Conservation (phyloP, 805 yeast species). For the Cyberlindnera nakhonratchasimensis region DNA sequence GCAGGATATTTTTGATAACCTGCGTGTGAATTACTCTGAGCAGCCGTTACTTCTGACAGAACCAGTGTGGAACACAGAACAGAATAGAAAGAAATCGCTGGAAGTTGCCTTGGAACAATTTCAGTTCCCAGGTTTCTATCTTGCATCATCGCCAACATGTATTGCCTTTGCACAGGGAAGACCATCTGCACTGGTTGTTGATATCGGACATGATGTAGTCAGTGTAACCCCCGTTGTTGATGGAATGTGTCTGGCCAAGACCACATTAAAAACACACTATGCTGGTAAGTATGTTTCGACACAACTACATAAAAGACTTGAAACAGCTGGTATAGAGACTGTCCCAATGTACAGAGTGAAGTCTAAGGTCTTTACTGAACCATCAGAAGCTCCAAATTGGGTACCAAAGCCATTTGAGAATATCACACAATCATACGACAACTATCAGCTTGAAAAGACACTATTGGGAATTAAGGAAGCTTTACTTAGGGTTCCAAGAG, state of each 20-base stretch:
- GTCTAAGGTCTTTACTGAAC: constrained; percentile 36
- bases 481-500: constrained; percentile 47
- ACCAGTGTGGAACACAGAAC: constrained; percentile 76
- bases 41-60: constrained; percentile 83
- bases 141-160: constrained; percentile 83
- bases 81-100: constrained; percentile 63
- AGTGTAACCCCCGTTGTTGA: constrained; percentile 82
- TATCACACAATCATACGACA: constrained; percentile 43
- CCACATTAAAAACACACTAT: constrained; percentile 65
- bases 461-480: constrained; percentile 77
- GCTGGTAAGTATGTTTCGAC: constrained; percentile 68
- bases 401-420: constrained; percentile 18
- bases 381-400: constrained; percentile 34
- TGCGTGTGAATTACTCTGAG: constrained; percentile 53
- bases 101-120: constrained; percentile 68
- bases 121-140: constrained; percentile 74
- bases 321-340: constrained; percentile 32
- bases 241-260: constrained; percentile 70
- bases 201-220: constrained; percentile 73
- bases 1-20: constrained; percentile 50
- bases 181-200: constrained; percentile 82
- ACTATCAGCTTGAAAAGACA: constrained; percentile 52
- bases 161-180: constrained; percentile 86
- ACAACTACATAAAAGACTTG: constrained; percentile 44
- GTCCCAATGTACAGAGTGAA: constrained; percentile 49